Evolutionary conservation across 495 filamentous ascomycete species (phyloP), one percentile per base, ranked within the genome.

Genomic region (Penicillium cinerascens): DNA sequence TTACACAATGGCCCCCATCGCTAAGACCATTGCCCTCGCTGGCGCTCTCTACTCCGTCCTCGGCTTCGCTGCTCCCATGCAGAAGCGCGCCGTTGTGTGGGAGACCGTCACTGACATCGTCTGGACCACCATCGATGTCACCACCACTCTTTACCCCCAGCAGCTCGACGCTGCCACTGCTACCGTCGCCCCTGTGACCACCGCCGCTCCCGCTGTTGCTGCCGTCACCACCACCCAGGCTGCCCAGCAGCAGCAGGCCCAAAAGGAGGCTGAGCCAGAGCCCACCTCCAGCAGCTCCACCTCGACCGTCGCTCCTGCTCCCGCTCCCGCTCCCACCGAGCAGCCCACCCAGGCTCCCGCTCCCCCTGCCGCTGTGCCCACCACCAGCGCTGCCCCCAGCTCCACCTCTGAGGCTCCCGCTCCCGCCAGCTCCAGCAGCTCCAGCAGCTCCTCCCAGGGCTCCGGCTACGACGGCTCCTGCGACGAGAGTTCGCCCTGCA

Each of bases 61-160:
- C 44, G 58, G 61, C 55, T 56, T 67, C 18, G 65, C 74, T 37
- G 68, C 63, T 48, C 73, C 73, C 29, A 45, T 71, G 17, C 59
- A 72, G 37, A 74, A 73, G 71, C 73, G 73, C 49, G 68, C 57
- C 29, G 52, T 66, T 17, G 65, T 68, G 7, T 68, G 63, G 63
- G 55, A 66, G 53, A 66, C 63, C 41, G 65, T 68, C 37, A 68
- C 65, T 13, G 63, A 68, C 35, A 48, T 70, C 22, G 71, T 69
- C 52, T 71, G 68, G 65, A 71, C 67, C 48, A 76, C 72, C 36
- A 55, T 76, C 47, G 71, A 74, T 50, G 55, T 74, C 47, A 76
- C 73, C 60, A 71, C 67, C 58, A 76, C 73, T 53, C 11, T 76
- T 64, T 66, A 61, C 54, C 55, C 57, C 33, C 38, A 49, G 41